Evolutionary conservation across 257 asterid species (phyloP).

Genomic region (Anisodus tanguticus): DNA sequence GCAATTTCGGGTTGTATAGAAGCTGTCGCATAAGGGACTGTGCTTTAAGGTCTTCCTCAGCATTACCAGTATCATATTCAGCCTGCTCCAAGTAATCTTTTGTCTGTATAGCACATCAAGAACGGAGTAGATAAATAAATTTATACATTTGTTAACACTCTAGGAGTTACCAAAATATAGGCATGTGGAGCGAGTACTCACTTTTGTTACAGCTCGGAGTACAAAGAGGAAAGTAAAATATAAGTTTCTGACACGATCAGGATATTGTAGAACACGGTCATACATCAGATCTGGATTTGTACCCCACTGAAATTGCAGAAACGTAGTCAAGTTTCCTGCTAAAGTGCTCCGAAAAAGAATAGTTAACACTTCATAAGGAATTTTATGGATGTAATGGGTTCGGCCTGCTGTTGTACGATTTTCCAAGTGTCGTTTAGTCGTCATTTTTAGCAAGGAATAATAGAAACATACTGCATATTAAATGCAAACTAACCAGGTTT

Average conservation of each 20-base stretch:
- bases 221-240: slow-evolving; percentile 95
- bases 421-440: neutral
- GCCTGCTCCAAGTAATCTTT: slow-evolving; percentile 91
- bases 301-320: slow-evolving; percentile 80
- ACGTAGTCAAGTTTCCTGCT: slow-evolving; percentile 33
- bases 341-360: neutral
- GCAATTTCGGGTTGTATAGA: slow-evolving; percentile 80
- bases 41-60: slow-evolving; percentile 79
- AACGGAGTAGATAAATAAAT: slow-evolving; percentile 27
- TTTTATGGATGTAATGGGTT: neutral
- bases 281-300: slow-evolving; percentile 71
- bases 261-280: slow-evolving; percentile 86
- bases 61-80: slow-evolving; percentile 76
- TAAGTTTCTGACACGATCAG: slow-evolving; percentile 86
- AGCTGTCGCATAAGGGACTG: slow-evolving; percentile 76
- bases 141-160: neutral
- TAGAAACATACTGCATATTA: neutral
- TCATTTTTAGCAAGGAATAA: neutral
- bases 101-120: slow-evolving; percentile 56
- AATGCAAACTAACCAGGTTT: slow-evolving; percentile 56
- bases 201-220: slow-evolving; percentile 93
- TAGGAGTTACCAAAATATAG: slow-evolving; percentile 24
- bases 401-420: neutral
- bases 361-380: neutral
- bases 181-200: slow-evolving; percentile 42